Conservation (phyloP, 179 eudicot genomes). For the Beta macrorhiza region DNA sequence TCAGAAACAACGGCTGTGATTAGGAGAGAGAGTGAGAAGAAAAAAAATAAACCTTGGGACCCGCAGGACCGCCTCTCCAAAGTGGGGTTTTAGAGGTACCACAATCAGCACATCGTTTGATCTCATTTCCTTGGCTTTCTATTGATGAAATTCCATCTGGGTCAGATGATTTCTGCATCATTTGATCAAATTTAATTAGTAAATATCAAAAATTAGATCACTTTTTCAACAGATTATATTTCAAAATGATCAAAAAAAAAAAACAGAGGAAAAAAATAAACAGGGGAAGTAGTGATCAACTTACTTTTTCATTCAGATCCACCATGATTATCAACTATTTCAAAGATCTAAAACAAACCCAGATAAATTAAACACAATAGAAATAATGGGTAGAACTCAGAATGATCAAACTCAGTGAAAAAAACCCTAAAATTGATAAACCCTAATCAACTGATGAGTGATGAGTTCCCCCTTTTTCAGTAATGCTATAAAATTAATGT, state of each 20-base stretch:
- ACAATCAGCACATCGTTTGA: constrained; percentile 73
- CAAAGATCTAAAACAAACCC: constrained; percentile 36
- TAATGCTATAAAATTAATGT: too few species aligned
- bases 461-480: neutral
- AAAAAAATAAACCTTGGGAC: constrained; percentile 67
- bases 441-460: constrained; percentile 14
- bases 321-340: constrained; percentile 36
- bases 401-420: constrained; percentile 10
- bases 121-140: constrained; percentile 39
- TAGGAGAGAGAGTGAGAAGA: constrained; percentile 21
- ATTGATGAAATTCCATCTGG: constrained; percentile 46
- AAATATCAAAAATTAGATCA: constrained; percentile 12
- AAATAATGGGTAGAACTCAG: constrained; percentile 24
- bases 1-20: constrained; percentile 15
- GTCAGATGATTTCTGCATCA: constrained; percentile 53
- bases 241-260: neutral
- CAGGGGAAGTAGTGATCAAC: constrained; percentile 42
- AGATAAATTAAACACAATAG: constrained; percentile 18
- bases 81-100: constrained; percentile 95
- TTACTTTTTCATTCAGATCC: constrained; percentile 69
- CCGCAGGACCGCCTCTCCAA: constrained; percentile 95
- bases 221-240: neutral
- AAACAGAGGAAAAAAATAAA: too few species aligned
- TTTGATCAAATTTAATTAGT: constrained; percentile 2
- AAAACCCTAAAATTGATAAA: constrained; percentile 1